Conservation (phyloP, 2,329 filamentous ascomycete genomes). For the Amauroascus niger region DNA sequence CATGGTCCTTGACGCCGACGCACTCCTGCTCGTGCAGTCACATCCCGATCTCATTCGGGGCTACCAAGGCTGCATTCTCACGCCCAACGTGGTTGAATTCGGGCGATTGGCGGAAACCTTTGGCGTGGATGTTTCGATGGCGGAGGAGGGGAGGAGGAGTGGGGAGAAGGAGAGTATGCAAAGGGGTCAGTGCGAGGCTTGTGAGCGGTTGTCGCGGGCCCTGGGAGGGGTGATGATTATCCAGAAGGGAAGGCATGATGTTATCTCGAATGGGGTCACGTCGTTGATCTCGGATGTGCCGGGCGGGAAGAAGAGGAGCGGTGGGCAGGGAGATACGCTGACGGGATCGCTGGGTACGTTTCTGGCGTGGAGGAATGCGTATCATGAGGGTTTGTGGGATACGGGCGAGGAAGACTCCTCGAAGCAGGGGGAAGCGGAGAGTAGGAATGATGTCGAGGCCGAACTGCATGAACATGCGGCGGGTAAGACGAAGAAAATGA, state of each 20-base stretch:
- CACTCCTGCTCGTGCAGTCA: conserved; percentile 65
- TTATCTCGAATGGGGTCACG: conserved; percentile 66
- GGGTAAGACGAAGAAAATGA: conserved; percentile 42
- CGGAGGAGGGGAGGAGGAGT: conserved; percentile 37
- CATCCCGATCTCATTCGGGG: conserved; percentile 68
- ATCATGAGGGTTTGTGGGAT: conserved; percentile 73
- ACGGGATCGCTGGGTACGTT: conserved; percentile 85
- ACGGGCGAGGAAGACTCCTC: conserved; percentile 25
- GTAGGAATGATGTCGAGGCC: conserved; percentile 33
- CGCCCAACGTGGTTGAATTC: conserved; percentile 93
- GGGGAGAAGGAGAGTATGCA: conserved; percentile 21
- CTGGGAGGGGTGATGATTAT: conserved; percentile 84
- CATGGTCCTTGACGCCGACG: conserved; percentile 87
- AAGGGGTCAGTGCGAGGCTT: conserved; percentile 44
- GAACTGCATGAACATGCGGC: conserved; percentile 34
- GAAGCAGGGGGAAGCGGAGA: conserved; percentile 20
- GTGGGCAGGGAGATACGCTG: conserved; percentile 90
- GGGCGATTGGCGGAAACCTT: conserved; percentile 66
- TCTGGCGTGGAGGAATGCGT: conserved; percentile 77
- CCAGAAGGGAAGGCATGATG: conserved; percentile 76
- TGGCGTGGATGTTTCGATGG: conserved; percentile 49
- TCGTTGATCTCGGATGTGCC: conserved; percentile 68
- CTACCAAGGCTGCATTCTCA: conserved; percentile 76
- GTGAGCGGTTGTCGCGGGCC: conserved; percentile 59
- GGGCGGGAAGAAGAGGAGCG: conserved; percentile 80